These are phyloP conservation scores for Euclidium syriacum DNA, from an alignment of 345 rosid species.

Conservation along the genomic window DNA sequence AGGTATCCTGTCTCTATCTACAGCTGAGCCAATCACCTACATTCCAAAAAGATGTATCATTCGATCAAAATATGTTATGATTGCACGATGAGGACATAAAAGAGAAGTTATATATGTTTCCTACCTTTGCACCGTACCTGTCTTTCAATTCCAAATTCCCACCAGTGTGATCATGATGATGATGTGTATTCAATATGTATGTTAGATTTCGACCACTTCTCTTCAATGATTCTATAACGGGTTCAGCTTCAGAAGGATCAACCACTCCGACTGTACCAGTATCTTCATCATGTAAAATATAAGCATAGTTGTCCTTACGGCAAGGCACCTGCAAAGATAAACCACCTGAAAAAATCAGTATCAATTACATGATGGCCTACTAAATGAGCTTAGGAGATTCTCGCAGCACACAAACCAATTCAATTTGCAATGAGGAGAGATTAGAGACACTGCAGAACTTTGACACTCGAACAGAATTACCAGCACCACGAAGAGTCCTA, in stretches of 20 bases:
- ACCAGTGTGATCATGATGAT: conserved; percentile 91
- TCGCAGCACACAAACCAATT: conserved; percentile 51
- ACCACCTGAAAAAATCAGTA: neutral
- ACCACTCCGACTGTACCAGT: conserved; percentile 98
- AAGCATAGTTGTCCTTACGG: conserved; percentile 87
- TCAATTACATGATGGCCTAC: neutral
- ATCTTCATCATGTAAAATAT: conserved; percentile 79
- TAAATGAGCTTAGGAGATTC: neutral
- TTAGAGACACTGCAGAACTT: conserved; percentile 80
- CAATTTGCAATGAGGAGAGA: conserved; percentile 76
- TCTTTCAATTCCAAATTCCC: conserved; percentile 93
- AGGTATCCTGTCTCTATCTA: conserved; percentile 78
- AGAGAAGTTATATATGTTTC: conserved; percentile 13
- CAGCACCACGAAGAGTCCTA: conserved; percentile 76
- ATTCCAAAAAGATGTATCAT: conserved; percentile 7
- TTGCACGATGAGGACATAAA: neutral
- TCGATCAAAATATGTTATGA: neutral
- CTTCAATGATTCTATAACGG: conserved; percentile 66
- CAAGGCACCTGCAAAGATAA: conserved; percentile 69
- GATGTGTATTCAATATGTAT: conserved; percentile 92
- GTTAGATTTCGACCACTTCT: conserved; percentile 69
- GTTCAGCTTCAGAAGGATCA: conserved; percentile 93
- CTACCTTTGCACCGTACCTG: conserved; percentile 96
- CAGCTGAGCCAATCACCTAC: conserved; percentile 87
- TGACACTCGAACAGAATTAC: conserved; percentile 70